Percentiles rank a stretch among this genome's conserved stretches.
phyloP scores from a whole-genome alignment of 2,329 filamentous ascomycete genomes.

The Aspergillus unguis region DNA sequence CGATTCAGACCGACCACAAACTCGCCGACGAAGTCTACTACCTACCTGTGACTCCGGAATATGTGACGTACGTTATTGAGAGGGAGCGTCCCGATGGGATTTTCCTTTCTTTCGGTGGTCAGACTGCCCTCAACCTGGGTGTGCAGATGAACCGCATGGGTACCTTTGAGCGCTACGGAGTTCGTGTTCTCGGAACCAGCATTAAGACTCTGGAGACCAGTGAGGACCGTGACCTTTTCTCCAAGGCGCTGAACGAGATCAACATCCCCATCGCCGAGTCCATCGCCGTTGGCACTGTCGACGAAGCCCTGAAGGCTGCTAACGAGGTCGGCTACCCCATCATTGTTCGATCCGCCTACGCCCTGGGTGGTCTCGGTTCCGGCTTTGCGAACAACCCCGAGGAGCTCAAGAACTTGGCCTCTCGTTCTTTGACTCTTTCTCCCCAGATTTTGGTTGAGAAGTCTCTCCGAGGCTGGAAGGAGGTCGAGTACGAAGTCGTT shows the following conservation, averaged over 20 bases:
- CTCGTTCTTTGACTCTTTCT: slow-evolving; percentile 85
- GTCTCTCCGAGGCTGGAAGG: slow-evolving; percentile 98
- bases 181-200: slow-evolving; percentile 93
- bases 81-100: slow-evolving; percentile 94
- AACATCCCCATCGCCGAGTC: slow-evolving; percentile 96
- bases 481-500: slow-evolving; percentile 97
- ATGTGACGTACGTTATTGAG: slow-evolving; percentile 96
- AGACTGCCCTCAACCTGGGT: slow-evolving; percentile 94
- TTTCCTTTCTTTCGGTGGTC: slow-evolving; percentile 94
- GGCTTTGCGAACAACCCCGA: slow-evolving; percentile 93
- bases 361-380: slow-evolving; percentile 90
- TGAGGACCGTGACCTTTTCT: slow-evolving; percentile 94
- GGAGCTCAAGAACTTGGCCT: slow-evolving; percentile 89
- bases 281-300: slow-evolving; percentile 84
- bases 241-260: slow-evolving; percentile 94
- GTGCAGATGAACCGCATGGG: slow-evolving; percentile 97
- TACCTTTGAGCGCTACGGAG: slow-evolving; percentile 89
- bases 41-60: slow-evolving; percentile 94
- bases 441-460: slow-evolving; percentile 98
- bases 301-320: slow-evolving; percentile 86
- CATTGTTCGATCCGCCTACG: slow-evolving; percentile 95
- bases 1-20: slow-evolving; percentile 94
- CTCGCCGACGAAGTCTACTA: slow-evolving; percentile 98
- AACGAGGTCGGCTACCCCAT: slow-evolving; percentile 90
- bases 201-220: slow-evolving; percentile 90